A percentile compares a stretch with the other conserved stretches of the same genome.
Conservation (phyloP, 306 rosid species). For the peach (Prunus persica) region DNA sequence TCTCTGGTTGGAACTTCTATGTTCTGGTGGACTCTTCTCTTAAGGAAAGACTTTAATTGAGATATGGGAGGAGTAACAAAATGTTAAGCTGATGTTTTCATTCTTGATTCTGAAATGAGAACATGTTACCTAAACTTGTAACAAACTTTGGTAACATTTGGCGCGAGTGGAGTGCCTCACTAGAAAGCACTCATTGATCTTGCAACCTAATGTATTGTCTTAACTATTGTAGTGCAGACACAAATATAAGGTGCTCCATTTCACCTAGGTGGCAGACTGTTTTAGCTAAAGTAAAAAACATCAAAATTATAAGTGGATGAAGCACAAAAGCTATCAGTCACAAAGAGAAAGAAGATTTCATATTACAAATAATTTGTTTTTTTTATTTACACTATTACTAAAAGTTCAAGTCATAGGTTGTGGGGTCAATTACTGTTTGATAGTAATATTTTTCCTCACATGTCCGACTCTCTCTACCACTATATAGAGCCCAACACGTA, state of each 20-base stretch:
- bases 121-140: neutral
- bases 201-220: neutral
- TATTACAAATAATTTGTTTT: neutral
- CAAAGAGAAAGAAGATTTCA: neutral
- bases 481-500: neutral
- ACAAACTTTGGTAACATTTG: neutral
- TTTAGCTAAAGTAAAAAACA: neutral
- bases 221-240: neutral
- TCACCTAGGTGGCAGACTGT: neutral
- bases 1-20: neutral
- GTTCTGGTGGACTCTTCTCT: neutral
- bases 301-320: neutral
- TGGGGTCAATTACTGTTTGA: neutral
- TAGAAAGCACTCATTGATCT: neutral
- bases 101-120: neutral
- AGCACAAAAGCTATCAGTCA: constrained; percentile 2
- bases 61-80: neutral
- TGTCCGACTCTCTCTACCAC: neutral
- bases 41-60: neutral
- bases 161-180: neutral
- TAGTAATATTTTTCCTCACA: neutral
- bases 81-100: neutral
- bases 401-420: neutral
- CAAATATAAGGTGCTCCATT: neutral
- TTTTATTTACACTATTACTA: neutral